Evolutionary conservation across 306 rosid species (phyloP).

Genomic region (Calophaca sinica): DNA sequence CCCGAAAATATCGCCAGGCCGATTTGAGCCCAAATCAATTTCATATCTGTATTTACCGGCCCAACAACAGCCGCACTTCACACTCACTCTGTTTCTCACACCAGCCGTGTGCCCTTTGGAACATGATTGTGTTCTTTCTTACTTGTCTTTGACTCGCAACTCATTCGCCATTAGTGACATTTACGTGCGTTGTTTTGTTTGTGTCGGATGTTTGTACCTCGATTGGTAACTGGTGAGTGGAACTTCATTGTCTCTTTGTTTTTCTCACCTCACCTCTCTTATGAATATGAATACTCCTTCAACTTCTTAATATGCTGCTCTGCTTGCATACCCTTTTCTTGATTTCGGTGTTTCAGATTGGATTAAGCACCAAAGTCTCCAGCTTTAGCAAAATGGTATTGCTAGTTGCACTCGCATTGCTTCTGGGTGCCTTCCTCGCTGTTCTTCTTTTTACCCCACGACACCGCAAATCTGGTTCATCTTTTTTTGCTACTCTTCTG

Average conservation of each 20-base stretch:
- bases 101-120: too few relatives aligned
- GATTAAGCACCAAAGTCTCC: slow-evolving; percentile 38
- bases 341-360: slow-evolving; percentile 42
- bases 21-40: too few relatives aligned
- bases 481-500: background rate
- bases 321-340: slow-evolving; percentile 9
- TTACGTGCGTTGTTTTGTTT: too few relatives aligned
- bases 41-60: too few relatives aligned
- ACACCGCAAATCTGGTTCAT: slow-evolving; percentile 54
- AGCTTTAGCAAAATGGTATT: slow-evolving; percentile 50
- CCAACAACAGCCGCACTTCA: too few relatives aligned
- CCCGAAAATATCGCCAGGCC: too few relatives aligned
- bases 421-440: slow-evolving; percentile 59
- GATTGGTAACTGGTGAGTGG: slow-evolving; percentile 11
- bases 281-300: background rate
- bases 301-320: background rate
- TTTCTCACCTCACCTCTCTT: too few relatives aligned
- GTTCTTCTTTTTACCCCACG: slow-evolving; percentile 56
- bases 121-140: too few relatives aligned
- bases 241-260: background rate
- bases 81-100: too few relatives aligned
- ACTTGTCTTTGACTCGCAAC: too few relatives aligned
- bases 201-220: background rate
- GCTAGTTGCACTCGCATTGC: slow-evolving; percentile 59
- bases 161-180: too few relatives aligned